phyloP scores from a whole-genome alignment of 2,329 filamentous ascomycete species.

The Cadophora luteo-olivacea region DNA sequence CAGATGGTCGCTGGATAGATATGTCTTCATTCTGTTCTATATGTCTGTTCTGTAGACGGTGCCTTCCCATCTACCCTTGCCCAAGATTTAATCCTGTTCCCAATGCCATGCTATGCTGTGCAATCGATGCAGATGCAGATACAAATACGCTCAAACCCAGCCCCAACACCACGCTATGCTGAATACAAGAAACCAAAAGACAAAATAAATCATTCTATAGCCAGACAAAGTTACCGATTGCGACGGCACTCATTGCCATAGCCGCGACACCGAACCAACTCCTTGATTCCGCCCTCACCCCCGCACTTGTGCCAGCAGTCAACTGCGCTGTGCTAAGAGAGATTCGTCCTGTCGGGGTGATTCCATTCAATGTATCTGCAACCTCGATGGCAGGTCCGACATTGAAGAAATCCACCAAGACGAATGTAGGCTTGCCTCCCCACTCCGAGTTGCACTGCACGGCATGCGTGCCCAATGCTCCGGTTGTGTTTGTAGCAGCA shows the following conservation, averaged over 20 bases:
- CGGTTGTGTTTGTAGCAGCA: conserved; percentile 57
- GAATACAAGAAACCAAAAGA: conserved; percentile 19
- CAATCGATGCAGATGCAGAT: conserved; percentile 12
- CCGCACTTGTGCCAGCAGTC: conserved; percentile 28
- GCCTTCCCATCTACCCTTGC: neutral
- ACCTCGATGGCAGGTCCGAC: conserved; percentile 72
- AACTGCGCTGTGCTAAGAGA: conserved; percentile 36
- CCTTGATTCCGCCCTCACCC: conserved; percentile 2
- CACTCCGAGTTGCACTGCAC: conserved; percentile 62
- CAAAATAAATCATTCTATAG: conserved; percentile 24
- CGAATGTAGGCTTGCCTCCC: conserved; percentile 70
- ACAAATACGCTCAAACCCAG: conserved; percentile 19
- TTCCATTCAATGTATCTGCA: conserved; percentile 71
- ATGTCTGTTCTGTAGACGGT: neutral
- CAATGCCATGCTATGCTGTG: conserved; percentile 2
- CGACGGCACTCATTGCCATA: conserved; percentile 31
- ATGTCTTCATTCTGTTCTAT: neutral
- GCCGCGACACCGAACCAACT: conserved; percentile 23
- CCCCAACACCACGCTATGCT: conserved; percentile 34
- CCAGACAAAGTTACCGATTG: conserved; percentile 36
- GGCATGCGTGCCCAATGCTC: conserved; percentile 61
- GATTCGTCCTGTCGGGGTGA: conserved; percentile 45
- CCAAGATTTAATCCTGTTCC: neutral
- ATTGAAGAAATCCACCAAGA: conserved; percentile 83
- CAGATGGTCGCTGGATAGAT: neutral